Conservation (phyloP, 2,329 filamentous ascomycete genomes). For the Acephala macrosclerotiorum region DNA sequence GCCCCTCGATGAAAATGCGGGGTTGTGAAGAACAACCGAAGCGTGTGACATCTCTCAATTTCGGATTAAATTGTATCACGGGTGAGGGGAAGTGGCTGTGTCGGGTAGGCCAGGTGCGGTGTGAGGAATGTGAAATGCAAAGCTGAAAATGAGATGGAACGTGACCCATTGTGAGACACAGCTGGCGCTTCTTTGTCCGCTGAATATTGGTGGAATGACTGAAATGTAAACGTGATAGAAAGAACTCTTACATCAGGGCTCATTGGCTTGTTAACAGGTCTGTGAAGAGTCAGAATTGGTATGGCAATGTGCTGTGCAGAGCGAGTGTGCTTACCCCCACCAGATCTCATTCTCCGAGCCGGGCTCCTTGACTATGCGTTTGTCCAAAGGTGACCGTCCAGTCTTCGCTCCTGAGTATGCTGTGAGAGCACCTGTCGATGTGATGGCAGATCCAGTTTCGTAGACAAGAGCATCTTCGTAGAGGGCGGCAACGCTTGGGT, state of each 20-base stretch:
- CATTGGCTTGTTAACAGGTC: slow-evolving; percentile 98
- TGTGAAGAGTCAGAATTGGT: slow-evolving; percentile 29
- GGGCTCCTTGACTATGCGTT: slow-evolving; percentile 94
- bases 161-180: slow-evolving; percentile 4
- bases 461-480: slow-evolving; percentile 99
- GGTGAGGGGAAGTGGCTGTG: slow-evolving; percentile 5
- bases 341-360: slow-evolving; percentile 91
- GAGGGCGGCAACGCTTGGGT: slow-evolving; percentile 86
- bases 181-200: slow-evolving; percentile 1
- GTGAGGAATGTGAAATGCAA: not conserved
- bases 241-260: slow-evolving; percentile 80
- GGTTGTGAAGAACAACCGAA: slow-evolving; percentile 25
- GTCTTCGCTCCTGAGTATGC: slow-evolving; percentile 99
- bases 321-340: slow-evolving; percentile 72
- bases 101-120: not conserved
- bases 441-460: slow-evolving; percentile 97
- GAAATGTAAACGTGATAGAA: slow-evolving; percentile 18
- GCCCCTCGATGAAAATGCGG: slow-evolving; percentile 34
- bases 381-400: slow-evolving; percentile 94
- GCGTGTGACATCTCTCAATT: slow-evolving; percentile 8
- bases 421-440: slow-evolving; percentile 90
- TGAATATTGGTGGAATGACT: slow-evolving; percentile 9
- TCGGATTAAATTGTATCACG: not conserved
- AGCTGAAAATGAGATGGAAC: slow-evolving; percentile 6
- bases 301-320: not conserved